A percentile compares a stretch with the other conserved stretches of the same genome.
Evolutionary conservation across 2,329 filamentous ascomycete species (phyloP).

Genomic region (Drechslerella coelobrocha): DNA sequence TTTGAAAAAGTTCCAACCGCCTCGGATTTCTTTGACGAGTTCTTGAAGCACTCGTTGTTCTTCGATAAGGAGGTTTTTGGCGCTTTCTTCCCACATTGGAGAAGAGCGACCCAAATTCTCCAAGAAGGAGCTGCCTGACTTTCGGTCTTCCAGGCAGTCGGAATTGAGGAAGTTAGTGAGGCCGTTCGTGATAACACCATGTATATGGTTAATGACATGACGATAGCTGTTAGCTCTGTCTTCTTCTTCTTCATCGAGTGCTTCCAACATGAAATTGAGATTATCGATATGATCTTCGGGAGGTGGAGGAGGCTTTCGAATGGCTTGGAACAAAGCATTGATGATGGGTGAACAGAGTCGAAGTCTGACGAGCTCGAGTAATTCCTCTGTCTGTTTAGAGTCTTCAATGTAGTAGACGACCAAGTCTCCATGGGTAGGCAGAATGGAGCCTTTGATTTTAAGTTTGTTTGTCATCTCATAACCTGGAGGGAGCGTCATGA

Average conservation of each 20-base stretch:
- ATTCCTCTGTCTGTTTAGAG: constrained; percentile 27
- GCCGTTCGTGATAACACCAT: constrained; percentile 16
- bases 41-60: constrained; percentile 44
- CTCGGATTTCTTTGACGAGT: constrained; percentile 24
- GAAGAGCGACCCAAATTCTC: constrained; percentile 28
- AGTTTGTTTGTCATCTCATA: constrained; percentile 41
- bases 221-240: constrained; percentile 15
- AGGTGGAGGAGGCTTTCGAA: constrained; percentile 12
- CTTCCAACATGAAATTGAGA: constrained; percentile 6
- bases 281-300: constrained; percentile 16
- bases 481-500: constrained; percentile 28
- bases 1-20: constrained; percentile 16
- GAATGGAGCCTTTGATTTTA: constrained; percentile 18
- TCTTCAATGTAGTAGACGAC: constrained; percentile 29
- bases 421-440: constrained; percentile 20
- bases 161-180: constrained; percentile 21
- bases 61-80: constrained; percentile 31
- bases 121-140: constrained; percentile 6
- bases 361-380: constrained; percentile 34
- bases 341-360: constrained; percentile 17
- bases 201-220: constrained; percentile 34
- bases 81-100: constrained; percentile 43
- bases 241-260: constrained; percentile 21
- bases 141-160: constrained; percentile 8
- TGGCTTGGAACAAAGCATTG: constrained; percentile 7